Evolutionary conservation across 83 land plant species (phyloP).

Genomic region (Larix sibirica): DNA sequence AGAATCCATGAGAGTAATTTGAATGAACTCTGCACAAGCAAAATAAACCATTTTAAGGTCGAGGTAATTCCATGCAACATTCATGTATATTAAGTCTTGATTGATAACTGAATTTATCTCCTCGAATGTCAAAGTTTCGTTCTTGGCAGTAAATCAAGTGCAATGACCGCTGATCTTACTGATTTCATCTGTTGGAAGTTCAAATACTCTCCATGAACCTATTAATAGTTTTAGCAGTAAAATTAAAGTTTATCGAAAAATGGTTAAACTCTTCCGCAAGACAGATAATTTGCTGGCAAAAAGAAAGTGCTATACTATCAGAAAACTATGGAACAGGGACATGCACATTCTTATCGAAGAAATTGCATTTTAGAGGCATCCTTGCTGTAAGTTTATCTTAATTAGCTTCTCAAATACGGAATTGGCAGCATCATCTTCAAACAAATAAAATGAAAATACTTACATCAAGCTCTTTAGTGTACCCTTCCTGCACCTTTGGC

Average conservation of each 20-base stretch:
- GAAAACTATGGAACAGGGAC: neutral
- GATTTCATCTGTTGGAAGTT: neutral
- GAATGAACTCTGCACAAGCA: slow-evolving; percentile 29
- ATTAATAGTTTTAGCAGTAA: neutral
- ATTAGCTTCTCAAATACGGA: neutral
- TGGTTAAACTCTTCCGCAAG: neutral
- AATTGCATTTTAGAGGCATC: no score
- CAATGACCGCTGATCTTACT: neutral
- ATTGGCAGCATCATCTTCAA: neutral
- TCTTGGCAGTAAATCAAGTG: neutral
- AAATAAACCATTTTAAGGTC: neutral
- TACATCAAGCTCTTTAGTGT: slow-evolving; percentile 47
- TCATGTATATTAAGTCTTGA: neutral
- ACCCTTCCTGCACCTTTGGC: slow-evolving; percentile 27
- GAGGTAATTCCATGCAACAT: neutral
- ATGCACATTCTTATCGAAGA: no score
- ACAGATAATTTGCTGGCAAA: neutral
- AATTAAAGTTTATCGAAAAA: neutral
- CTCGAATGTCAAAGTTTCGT: slow-evolving; percentile 6
- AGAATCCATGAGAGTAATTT: slow-evolving; percentile 37
- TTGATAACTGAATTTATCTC: neutral
- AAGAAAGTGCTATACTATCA: neutral
- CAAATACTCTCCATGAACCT: neutral
- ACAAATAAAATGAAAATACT: slow-evolving; percentile 11
- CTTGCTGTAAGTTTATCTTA: neutral